Evolutionary conservation across 192 early-diverging fungal species (phyloP), one percentile per base, ranked within the genome.

Genomic region (Coemansia sp.): DNA sequence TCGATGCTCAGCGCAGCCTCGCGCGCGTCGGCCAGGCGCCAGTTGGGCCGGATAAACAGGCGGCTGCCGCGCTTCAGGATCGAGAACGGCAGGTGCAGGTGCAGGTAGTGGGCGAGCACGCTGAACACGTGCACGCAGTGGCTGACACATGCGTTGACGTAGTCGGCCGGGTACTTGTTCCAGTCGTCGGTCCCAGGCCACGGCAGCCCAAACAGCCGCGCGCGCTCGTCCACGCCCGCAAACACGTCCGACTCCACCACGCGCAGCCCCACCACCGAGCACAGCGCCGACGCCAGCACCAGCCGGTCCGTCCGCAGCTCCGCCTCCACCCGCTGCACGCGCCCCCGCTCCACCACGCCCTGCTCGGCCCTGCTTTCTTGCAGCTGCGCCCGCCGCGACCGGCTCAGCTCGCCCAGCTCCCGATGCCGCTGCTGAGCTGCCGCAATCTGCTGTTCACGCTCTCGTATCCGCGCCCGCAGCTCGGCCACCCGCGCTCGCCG

Each of bases 121-220:
- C 66, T 72, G 53, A 81, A 62, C 18, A 73, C 54, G 28, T 76
- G 79, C 30, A 69, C 48, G 49, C 65, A 68, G 23, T 72, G 65
- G 45, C 65, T 70, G 28, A 76, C 69, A 24, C 79, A 81, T 3
- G 79, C 72, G 43, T 76, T 75, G 16, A 81, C 61, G 46, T 81
- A 81, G 54, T 76, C 79, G 32, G 54, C 57, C 7, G 79, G 73
- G 24, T 70, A 76, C 61, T 71, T 70, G 27, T 58, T 51, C 79
- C 79, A 81, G 52, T 76, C 73, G 21, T 70, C 69, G 30, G 24
- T 45, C 23, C 69, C 57, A 3, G 73, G 79, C 79, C 79, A 81
- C n/a, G 73, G 62, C 55, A 81, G 44, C 21, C 73, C 73, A 62
- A 72, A 72, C 60, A 71, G 63, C 32, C 64, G 60, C 25, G 60